Base-by-base conservation (phyloP, 2,329 filamentous ascomycete genomes). In the Pseudocercospora musae region DNA sequence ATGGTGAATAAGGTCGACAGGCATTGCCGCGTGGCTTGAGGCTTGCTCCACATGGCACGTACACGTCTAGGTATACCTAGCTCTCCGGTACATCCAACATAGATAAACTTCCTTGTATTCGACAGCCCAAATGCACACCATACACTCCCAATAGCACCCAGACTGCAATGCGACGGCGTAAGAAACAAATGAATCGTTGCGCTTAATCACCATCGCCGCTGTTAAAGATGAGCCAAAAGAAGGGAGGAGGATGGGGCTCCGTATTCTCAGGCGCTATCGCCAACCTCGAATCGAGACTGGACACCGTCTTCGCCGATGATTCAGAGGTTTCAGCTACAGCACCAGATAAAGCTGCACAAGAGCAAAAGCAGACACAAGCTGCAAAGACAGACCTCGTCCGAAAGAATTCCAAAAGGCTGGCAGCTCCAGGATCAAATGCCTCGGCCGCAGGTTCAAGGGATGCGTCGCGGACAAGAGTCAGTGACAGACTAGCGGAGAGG, bases 221-320 rank as follows among this genome's bases (percentile, higher is more conserved):
- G 21, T 20, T 15, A 52, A 57, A 23, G 29, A 66, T 58, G 58
- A 58, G 58, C 62, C 68, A 60, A 59, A 71, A 70, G 66, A 73
- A 71, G 52, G 65, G 65, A 49, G 70, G 68, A 46, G 72, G 77
- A 68, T 79, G 78, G 78, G 77, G 78, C 59, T 77, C 75, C 31
- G 89, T 96, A 74, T 84, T 97, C 63, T 90, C 92, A 68, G 91
- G 94, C 77, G 93, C 94, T 66, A 92, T 98, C 64, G 92, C 93
- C 59, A 93, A 93, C 64, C 90, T 99, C 62, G 95, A 99, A 79
- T 96, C 93, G 63, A 88, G 91, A 48, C 85, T 99, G 63, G 95
- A 99, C 76, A 93, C 86, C 55, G 96, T 99, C 62, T 84, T 99
- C 64, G 87, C 92, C 58, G 93, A 97, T 68, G 87, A 91, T 59